Percentiles rank a stretch among this genome's conserved stretches.
phyloP scores from a whole-genome alignment of 805 yeast genomes.

The Sugiyamaella marilandica region DNA sequence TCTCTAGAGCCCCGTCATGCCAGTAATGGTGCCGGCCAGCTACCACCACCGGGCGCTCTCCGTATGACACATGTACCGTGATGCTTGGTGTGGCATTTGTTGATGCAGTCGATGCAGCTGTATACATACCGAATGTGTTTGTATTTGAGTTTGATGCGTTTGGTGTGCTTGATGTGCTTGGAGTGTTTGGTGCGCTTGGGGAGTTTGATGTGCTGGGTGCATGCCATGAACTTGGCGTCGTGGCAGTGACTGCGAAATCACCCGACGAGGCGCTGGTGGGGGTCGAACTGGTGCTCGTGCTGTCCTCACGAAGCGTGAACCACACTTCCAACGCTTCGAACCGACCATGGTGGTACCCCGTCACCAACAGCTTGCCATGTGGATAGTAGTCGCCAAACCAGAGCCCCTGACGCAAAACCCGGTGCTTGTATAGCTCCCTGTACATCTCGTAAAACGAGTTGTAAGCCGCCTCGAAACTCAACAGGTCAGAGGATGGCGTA shows the following conservation, averaged over 20 bases:
- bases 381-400: slow-evolving; percentile 28
- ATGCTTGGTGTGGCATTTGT: no score
- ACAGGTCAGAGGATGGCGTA: no score
- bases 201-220: no score
- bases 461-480: no score
- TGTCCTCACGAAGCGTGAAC: background rate
- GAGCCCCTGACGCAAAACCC: slow-evolving; percentile 25
- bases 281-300: background rate
- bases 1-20: background rate
- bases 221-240: no score
- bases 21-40: background rate
- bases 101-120: no score
- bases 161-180: no score
- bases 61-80: background rate
- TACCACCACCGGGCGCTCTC: background rate
- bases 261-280: no score
- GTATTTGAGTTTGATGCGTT: no score
- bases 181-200: no score
- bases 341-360: slow-evolving; percentile 22
- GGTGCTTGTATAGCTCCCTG: slow-evolving; percentile 16
- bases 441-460: slow-evolving; percentile 15
- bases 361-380: slow-evolving; percentile 24
- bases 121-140: no score
- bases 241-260: no score
- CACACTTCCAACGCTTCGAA: slow-evolving; percentile 20